Evolutionary conservation across 1,139 yeast species (phyloP), one percentile per base, ranked within the genome.

Genomic region (Yamadazyma conglobata): DNA sequence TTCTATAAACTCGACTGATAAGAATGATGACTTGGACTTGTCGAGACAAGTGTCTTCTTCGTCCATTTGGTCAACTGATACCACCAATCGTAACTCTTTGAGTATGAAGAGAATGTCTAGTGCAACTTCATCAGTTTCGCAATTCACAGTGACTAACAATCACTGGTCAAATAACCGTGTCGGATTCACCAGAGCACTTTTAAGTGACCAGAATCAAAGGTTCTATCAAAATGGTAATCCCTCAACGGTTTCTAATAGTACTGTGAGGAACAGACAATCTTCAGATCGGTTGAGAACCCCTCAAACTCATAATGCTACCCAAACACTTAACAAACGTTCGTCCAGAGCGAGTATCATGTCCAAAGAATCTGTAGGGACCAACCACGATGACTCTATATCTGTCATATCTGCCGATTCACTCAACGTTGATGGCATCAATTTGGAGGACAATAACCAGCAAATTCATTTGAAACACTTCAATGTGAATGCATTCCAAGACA

Each of bases 401-500:
- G 56, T 62, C 18, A 46, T 62, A 15, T 59, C 70, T 8, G 52
- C 64, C 31, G 70, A 63, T 32, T 55, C 64, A 9, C 50, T 49
- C 20, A 52, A 60, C 28, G 43, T 58, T 26, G 44, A 51, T 24
- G 42, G 43, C 16, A 27, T 38, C n/a, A 35, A 42, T 4, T 34
- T 48, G 16, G 47, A 42, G 27, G 51, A 50, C 17, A 27, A 29
- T 12, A 29, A 26, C 13, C 31, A 30, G 17, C 10, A 22, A 32
- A 25, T 46, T 38, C 34, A 49, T 6, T 42, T 62, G 37, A 70
- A 66, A 30, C 57, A 64, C 33, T 68, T 67, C 37, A 56, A 65
- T 42, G 61, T 62, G 7, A 58, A 61, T 25, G 65, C 65, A 36
- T 68, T 56, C 46, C 73, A 67, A 45, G 79, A 74, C 52, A 61